Conservation (phyloP, 305 asterid species). For the Fraxinus albicans region DNA sequence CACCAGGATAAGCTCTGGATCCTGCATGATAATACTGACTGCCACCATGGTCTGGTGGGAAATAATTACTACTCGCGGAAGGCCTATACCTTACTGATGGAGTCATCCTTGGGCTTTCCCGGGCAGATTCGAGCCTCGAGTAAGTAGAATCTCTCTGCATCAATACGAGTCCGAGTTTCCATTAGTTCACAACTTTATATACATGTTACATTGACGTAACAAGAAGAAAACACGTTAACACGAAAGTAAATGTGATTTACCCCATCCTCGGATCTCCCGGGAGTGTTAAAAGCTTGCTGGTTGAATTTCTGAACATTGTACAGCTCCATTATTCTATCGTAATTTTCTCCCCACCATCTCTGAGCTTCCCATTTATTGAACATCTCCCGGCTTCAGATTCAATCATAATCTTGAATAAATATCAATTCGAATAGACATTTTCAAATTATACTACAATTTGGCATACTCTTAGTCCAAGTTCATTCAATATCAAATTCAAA, state of each 20-base stretch:
- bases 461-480: neutral
- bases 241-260: slow-evolving; percentile 38
- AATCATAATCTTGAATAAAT: slow-evolving; percentile 12
- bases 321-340: slow-evolving; percentile 91
- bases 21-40: slow-evolving; percentile 49
- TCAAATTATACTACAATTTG: neutral
- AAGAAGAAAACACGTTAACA: neutral
- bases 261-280: slow-evolving; percentile 91
- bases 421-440: neutral
- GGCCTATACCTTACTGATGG: slow-evolving; percentile 57
- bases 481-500: neutral
- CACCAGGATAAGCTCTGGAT: slow-evolving; percentile 42
- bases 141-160: slow-evolving; percentile 89
- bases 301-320: slow-evolving; percentile 93
- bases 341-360: slow-evolving; percentile 98
- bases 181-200: neutral
- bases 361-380: slow-evolving; percentile 98
- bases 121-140: slow-evolving; percentile 74
- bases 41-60: slow-evolving; percentile 31
- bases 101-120: slow-evolving; percentile 85
- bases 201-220: neutral
- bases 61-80: neutral
- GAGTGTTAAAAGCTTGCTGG: slow-evolving; percentile 81
- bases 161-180: neutral
- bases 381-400: slow-evolving; percentile 80